A percentile compares a stretch with the other conserved stretches of the same genome.
phyloP scores from a whole-genome alignment of 192 early-diverging fungal genomes.

The Backusella parvicylindrica region DNA sequence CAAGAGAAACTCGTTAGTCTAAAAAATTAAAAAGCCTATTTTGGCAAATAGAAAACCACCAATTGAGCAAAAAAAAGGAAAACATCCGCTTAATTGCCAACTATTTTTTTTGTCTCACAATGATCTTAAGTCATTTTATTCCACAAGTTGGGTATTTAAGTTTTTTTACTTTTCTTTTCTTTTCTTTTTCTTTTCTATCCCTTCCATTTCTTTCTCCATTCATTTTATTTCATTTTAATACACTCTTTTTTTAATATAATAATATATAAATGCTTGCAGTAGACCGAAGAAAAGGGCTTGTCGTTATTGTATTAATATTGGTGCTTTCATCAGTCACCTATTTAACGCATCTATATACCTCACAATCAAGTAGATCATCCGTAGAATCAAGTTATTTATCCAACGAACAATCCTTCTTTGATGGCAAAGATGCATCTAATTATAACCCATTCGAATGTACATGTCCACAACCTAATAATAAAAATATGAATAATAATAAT shows the following conservation, averaged over 20 bases:
- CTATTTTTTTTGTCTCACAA: neutral
- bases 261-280: neutral
- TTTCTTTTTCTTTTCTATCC: neutral
- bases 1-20: neutral
- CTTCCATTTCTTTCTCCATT: neutral
- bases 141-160: neutral
- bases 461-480: neutral
- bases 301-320: neutral
- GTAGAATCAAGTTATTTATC: neutral
- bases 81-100: neutral
- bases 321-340: neutral
- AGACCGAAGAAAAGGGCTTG: neutral
- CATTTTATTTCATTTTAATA: neutral
- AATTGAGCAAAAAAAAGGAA: neutral
- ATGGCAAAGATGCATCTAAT: neutral
- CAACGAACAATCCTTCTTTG: slow-evolving; percentile 10
- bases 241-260: neutral
- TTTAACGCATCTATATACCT: neutral
- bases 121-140: neutral
- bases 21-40: neutral
- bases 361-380: neutral
- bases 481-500: neutral
- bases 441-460: neutral
- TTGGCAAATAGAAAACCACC: neutral
- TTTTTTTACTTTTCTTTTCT: neutral